Evolutionary conservation across 768 basidiomycete genomes (phyloP), one percentile per base, ranked within the genome.

Genomic region (Candolleomyces aberdarensis): DNA sequence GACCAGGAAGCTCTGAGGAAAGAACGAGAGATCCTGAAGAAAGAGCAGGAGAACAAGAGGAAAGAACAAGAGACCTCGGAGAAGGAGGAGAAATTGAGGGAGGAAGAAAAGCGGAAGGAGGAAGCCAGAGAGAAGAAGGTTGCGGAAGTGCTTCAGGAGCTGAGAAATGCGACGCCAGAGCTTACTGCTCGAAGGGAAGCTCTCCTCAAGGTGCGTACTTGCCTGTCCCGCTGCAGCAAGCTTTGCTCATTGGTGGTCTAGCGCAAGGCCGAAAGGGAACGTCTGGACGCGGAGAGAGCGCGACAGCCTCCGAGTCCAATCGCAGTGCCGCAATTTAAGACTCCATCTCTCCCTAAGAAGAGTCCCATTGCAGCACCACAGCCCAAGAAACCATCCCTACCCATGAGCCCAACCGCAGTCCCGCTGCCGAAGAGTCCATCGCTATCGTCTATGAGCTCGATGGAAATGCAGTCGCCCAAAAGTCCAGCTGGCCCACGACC

Each of bases 151-250:
- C 75, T 88, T 51, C 76, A 81, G 44, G 83, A 83, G 44, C 76
- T 89, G 60, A 75, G 82, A 59, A 74, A 79, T 44, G 70, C 75
- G 57, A 85, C 82, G 65, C 87, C 88, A 41, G 87, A 87, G 61
- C 86, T 87, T 82, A 80, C 83, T 62, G 76, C 76, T 20, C 79
- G 88, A 57, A 78, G 78, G 68, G 77, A 78, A 65, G 80, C 79
- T 58, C 78, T 78, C 3, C 74, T 82, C 63, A 75, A 80, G 75
- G 87, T 86, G 62, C 31, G 58, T 41, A 22, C 22, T 58, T 32
- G 43, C n/a, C 26, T 55, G 17, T n/a, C 15, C 19, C 47, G 41
- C 40, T 49, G 17, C 32, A 22, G n/a, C 26, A 40, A 49, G 19
- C 49, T n/a, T 29, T 32, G 39, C 26, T 29, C 19, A 51, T 3